These are phyloP conservation scores for Syzygium grande DNA, from an alignment of 345 rosid species.

Conservation along the genomic window DNA sequence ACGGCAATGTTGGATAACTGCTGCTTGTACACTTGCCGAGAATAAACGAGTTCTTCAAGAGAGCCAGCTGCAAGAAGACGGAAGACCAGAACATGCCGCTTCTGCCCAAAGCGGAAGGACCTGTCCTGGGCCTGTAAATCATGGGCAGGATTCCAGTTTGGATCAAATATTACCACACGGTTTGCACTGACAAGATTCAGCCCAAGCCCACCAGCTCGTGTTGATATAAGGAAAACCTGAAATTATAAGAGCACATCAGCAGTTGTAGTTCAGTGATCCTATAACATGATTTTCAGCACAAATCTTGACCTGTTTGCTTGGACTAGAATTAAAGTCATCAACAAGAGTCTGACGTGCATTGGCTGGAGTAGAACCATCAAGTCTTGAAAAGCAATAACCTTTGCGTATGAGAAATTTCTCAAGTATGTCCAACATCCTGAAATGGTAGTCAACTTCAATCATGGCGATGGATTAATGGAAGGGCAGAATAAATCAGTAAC, in stretches of 20 bases:
- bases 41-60: conserved; percentile 79
- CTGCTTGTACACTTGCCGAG: conserved; percentile 93
- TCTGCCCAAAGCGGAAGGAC: conserved; percentile 94
- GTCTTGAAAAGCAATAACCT: conserved; percentile 86
- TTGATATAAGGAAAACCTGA: conserved; percentile 96
- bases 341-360: conserved; percentile 77
- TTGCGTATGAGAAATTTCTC: conserved; percentile 81
- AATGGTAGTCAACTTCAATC: conserved; percentile 8
- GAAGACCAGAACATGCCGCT: conserved; percentile 87
- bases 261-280: not conserved
- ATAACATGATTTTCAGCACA: not conserved
- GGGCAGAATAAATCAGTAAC: not conserved
- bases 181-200: conserved; percentile 95
- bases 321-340: conserved; percentile 85
- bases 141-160: conserved; percentile 95
- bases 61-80: conserved; percentile 96
- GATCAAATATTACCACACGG: conserved; percentile 92
- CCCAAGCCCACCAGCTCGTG: conserved; percentile 98
- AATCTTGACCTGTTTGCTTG: conserved; percentile 70
- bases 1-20: conserved; percentile 97
- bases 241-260: not conserved
- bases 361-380: conserved; percentile 90
- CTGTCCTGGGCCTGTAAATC: conserved; percentile 96
- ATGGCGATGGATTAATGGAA: not conserved
- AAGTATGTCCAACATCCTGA: conserved; percentile 89